Percentiles rank a stretch among this genome's conserved stretches.
phyloP scores from a whole-genome alignment of 495 filamentous ascomycete species.

The Neurospora sp. region DNA sequence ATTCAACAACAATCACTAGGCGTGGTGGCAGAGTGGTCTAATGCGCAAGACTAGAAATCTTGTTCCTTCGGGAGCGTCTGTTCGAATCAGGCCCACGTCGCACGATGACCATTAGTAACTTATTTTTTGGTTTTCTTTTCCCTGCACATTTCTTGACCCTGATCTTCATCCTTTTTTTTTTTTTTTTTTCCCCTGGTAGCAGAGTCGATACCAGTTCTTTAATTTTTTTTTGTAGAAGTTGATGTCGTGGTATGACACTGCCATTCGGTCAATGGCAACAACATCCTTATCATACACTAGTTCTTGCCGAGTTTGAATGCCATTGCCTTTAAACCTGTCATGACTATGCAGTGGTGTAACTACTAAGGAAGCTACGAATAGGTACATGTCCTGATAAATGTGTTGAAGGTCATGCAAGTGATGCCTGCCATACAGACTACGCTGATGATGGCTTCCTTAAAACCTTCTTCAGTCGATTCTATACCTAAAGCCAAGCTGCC shows the following conservation, averaged over 20 bases:
- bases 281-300: not conserved
- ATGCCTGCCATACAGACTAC: not conserved
- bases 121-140: not conserved
- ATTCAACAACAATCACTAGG: not conserved
- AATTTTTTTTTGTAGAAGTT: not conserved
- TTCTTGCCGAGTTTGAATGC: not conserved
- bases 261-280: not conserved
- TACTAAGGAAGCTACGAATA: not conserved
- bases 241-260: not conserved
- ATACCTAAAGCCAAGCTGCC: not conserved
- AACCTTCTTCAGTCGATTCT: not conserved
- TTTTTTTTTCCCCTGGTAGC: too few species aligned
- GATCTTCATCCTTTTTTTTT: too few species aligned
- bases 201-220: not conserved
- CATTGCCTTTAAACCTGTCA: not conserved
- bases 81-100: not conserved
- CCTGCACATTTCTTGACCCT: too few species aligned
- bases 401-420: not conserved
- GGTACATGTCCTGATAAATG: not conserved
- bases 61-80: not conserved
- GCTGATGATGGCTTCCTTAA: not conserved
- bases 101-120: not conserved
- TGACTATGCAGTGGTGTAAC: not conserved
- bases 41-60: not conserved
- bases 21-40: not conserved